phyloP scores from a whole-genome alignment of 805 yeast genomes.

The Saccharomycopsis sp. region DNA sequence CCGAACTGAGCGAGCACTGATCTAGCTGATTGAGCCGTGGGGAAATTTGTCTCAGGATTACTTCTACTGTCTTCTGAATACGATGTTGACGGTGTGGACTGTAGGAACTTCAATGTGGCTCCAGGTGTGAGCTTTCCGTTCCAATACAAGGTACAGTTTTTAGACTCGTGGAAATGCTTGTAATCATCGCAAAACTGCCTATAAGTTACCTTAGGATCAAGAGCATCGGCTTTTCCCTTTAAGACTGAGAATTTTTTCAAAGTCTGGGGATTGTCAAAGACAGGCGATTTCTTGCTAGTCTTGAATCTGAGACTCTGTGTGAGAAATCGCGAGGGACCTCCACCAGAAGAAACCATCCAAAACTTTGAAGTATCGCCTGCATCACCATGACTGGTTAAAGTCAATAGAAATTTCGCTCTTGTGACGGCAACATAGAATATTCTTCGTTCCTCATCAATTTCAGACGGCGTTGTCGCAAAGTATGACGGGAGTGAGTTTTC shows the following conservation, averaged over 20 bases:
- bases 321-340: background rate
- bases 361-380: background rate
- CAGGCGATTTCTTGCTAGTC: background rate
- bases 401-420: slow-evolving; percentile 57
- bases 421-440: slow-evolving; percentile 86
- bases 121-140: background rate
- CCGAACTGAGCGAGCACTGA: background rate
- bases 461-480: slow-evolving; percentile 34
- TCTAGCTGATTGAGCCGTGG: background rate
- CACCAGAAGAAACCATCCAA: background rate
- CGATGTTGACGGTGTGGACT: background rate
- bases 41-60: background rate
- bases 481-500: slow-evolving; percentile 62
- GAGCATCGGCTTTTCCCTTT: background rate
- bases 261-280: background rate
- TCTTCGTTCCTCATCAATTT: slow-evolving; percentile 69
- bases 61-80: background rate
- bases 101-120: background rate
- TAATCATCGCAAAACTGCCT: background rate
- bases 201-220: background rate
- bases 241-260: background rate
- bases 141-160: background rate
- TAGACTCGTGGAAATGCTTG: background rate
- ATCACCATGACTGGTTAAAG: background rate
- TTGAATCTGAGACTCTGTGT: background rate